Evolutionary conservation across 2,329 filamentous ascomycete species (phyloP).

Genomic region (Drechslerella coelobrocha): DNA sequence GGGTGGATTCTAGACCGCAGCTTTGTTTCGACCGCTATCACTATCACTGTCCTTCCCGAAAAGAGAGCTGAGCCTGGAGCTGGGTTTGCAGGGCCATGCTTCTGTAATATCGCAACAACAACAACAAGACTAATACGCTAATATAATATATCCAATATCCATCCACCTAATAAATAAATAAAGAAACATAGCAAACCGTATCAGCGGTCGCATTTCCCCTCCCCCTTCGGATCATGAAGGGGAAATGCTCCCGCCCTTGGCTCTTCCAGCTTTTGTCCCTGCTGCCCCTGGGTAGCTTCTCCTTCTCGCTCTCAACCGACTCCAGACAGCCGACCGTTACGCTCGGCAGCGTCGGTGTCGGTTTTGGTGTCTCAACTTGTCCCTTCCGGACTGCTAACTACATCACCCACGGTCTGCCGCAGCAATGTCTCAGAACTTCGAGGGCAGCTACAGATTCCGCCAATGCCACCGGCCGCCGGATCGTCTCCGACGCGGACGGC

Average conservation of each 20-base stretch:
- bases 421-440: constrained; percentile 72
- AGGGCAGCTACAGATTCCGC: constrained; percentile 30
- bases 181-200: not conserved
- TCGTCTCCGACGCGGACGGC: constrained; percentile 17
- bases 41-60: not conserved
- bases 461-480: constrained; percentile 20
- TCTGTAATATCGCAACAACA: no score
- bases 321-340: constrained; percentile 39
- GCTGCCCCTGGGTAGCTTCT: constrained; percentile 11
- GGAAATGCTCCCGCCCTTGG: constrained; percentile 43
- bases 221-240: constrained; percentile 43
- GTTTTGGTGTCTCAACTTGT: constrained; percentile 58
- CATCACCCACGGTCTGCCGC: constrained; percentile 77
- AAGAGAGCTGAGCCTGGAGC: no score
- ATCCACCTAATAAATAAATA: not conserved
- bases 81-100: no score
- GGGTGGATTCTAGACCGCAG: not conserved
- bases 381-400: constrained; percentile 76
- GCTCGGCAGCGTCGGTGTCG: constrained; percentile 7
- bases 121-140: no score
- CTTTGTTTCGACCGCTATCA: not conserved
- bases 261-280: constrained; percentile 38
- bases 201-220: not conserved
- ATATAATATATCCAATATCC: no score
- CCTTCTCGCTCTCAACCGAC: constrained; percentile 35